Percentiles rank a stretch among this genome's conserved stretches.
These are phyloP conservation scores for Pezicula rhizophila DNA, from an alignment of 2,329 filamentous ascomycete species.

Conservation along the genomic window DNA sequence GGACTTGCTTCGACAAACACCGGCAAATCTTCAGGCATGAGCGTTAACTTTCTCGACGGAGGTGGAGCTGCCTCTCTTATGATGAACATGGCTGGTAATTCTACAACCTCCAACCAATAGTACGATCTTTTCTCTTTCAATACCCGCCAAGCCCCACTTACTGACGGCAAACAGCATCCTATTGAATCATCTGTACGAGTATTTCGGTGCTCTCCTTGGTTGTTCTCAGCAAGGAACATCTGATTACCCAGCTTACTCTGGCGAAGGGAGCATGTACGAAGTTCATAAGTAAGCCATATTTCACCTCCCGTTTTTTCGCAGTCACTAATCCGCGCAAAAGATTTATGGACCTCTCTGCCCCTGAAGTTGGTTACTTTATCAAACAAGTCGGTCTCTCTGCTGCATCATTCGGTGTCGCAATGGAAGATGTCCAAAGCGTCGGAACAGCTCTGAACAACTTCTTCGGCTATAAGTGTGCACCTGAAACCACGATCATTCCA, in stretches of 20 bases:
- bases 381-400: slow-evolving; percentile 50
- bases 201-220: slow-evolving; percentile 52
- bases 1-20: slow-evolving; percentile 46
- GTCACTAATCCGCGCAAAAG: slow-evolving; percentile 9
- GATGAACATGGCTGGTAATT: slow-evolving; percentile 48
- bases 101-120: slow-evolving; percentile 48
- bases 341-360: slow-evolving; percentile 50
- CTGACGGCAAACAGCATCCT: slow-evolving; percentile 27
- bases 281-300: slow-evolving; percentile 39
- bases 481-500: slow-evolving; percentile 38
- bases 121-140: slow-evolving; percentile 19
- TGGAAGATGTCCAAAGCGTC: slow-evolving; percentile 43
- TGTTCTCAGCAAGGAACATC: slow-evolving; percentile 45
- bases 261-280: slow-evolving; percentile 40
- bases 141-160: not conserved
- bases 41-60: slow-evolving; percentile 56
- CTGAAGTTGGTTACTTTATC: slow-evolving; percentile 54
- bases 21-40: slow-evolving; percentile 36
- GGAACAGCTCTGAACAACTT: slow-evolving; percentile 40
- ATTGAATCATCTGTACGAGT: slow-evolving; percentile 56
- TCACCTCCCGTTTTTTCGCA: too few relatives aligned
- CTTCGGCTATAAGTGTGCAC: slow-evolving; percentile 47
- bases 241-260: slow-evolving; percentile 44
- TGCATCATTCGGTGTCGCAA: slow-evolving; percentile 51
- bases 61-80: slow-evolving; percentile 49